These are phyloP conservation scores for Rhizopogon rudus DNA, from an alignment of 768 basidiomycete genomes.

Conservation along the genomic window DNA sequence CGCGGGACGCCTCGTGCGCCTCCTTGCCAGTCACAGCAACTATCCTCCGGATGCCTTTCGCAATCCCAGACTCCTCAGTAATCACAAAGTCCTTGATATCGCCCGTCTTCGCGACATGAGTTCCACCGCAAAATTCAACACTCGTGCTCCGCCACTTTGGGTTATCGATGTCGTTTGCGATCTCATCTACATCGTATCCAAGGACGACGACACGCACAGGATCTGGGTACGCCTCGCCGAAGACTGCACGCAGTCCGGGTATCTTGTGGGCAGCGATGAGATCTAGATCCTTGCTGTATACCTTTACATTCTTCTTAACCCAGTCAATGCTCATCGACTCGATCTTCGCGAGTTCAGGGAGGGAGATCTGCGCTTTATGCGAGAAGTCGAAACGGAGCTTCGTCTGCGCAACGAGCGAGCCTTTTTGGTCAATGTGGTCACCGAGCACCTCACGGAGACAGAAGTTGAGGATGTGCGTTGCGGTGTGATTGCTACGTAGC, in stretches of 20 bases:
- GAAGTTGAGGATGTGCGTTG: conserved; percentile 96
- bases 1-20: conserved; percentile 73
- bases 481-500: conserved; percentile 96
- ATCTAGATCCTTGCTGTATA: conserved; percentile 83
- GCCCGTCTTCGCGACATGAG: conserved; percentile 96
- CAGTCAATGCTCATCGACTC: conserved; percentile 82
- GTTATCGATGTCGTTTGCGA: conserved; percentile 79
- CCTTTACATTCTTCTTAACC: conserved; percentile 86
- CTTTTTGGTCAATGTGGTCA: conserved; percentile 97
- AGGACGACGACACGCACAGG: conserved; percentile 94
- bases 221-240: conserved; percentile 97
- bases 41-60: conserved; percentile 94
- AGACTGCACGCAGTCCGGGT: conserved; percentile 92
- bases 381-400: conserved; percentile 99
- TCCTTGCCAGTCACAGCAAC: conserved; percentile 94
- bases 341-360: conserved; percentile 74
- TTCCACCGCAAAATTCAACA: conserved; percentile 98
- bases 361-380: conserved; percentile 84
- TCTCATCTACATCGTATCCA: conserved; percentile 84
- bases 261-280: conserved; percentile 79
- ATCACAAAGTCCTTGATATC: conserved; percentile 97
- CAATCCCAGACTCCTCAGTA: conserved; percentile 93
- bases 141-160: conserved; percentile 89
- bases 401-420: conserved; percentile 91
- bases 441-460: conserved; percentile 90